Base-by-base conservation (phyloP, 2,329 filamentous ascomycete genomes). In the Sarocladiaceae sp. region DNA sequence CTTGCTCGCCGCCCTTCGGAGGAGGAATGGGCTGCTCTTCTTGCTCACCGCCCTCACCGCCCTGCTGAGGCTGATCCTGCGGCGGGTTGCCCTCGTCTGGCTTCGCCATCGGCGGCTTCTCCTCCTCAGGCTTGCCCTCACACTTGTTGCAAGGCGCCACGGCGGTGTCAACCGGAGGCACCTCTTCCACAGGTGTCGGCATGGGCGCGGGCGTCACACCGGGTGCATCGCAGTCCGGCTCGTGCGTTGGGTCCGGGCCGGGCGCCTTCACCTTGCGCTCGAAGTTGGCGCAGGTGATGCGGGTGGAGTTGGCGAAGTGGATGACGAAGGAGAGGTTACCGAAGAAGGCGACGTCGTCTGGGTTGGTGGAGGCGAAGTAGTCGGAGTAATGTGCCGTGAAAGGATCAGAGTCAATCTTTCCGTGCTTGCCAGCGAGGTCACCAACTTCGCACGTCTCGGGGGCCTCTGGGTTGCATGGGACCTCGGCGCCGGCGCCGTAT, bases 401-500 rank as follows among this genome's bases (percentile, higher is more conserved):
- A 11, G 72, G 66, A 50, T 73, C 70, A 21, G 62, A 59, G 20
- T 62, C 68, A 55, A 85, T 74, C 48, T 71, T 70, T 49, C 84
- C 84, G 55, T 83, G 69, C 67, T 91, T 91, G 58, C 86, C 86
- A 53, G 78, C 76, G 45, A 89, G 69, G 59, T 91, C 86, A 51
- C 87, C 86, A 10, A 86, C 78, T 64, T 91, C 79, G 67, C 86
- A 93, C 9, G 77, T 80, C 49, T 75, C 63, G 6, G 82, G 82
- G 6, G 66, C 57, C 9, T 58, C 53, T 10, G 64, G 29, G 55
- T 88, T 70, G 64, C 86, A 91, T 4, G 73, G 54, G 4, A 80
- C 68, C 2, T 62, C 63, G 56, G 88, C 78, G 50, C 78, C 79
- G 42, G 83, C 81, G 41, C 70, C 58, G 60, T 73, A 86, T 15